Conservation (phyloP, 768 basidiomycete species). For the Tulasnella sp. region DNA sequence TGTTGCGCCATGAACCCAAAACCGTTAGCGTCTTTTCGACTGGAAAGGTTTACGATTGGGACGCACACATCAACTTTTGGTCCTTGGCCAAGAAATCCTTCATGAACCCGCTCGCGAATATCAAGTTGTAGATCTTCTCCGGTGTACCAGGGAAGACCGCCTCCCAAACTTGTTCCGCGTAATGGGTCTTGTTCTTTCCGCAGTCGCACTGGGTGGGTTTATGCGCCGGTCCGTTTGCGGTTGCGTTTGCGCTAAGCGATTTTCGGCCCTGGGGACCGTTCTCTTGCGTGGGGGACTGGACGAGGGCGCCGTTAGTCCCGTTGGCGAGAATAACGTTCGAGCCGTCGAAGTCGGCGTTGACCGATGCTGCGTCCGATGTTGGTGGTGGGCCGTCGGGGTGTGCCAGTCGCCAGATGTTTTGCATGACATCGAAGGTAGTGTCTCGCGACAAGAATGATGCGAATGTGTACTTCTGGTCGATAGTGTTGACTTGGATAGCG, state of each 20-base stretch:
- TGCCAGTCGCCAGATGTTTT: constrained; percentile 92
- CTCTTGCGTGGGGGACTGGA: background rate
- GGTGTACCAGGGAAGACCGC: constrained; percentile 84
- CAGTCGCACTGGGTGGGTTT: constrained; percentile 61
- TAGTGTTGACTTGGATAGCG: constrained; percentile 88
- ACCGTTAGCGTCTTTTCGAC: background rate
- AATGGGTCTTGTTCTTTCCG: constrained; percentile 69
- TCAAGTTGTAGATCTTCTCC: constrained; percentile 92
- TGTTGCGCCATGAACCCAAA: constrained; percentile 44
- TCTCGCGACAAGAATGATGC: constrained; percentile 96
- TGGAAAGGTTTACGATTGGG: too few relatives aligned
- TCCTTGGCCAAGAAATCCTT: constrained; percentile 91
- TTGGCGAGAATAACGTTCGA: background rate
- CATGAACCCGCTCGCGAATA: constrained; percentile 94
- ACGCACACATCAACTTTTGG: constrained; percentile 84
- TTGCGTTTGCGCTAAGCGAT: background rate
- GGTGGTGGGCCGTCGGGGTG: constrained; percentile 55
- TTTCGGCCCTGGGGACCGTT: background rate
- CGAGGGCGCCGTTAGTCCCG: background rate
- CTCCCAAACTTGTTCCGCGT: constrained; percentile 74
- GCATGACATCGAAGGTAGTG: constrained; percentile 93
- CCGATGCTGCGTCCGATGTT: background rate
- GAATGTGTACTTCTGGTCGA: constrained; percentile 81
- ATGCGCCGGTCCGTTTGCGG: constrained; percentile 51
- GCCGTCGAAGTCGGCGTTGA: background rate